Evolutionary conservation across 31 red algal species (phyloP).

Genomic region (Endocladia muricata): DNA sequence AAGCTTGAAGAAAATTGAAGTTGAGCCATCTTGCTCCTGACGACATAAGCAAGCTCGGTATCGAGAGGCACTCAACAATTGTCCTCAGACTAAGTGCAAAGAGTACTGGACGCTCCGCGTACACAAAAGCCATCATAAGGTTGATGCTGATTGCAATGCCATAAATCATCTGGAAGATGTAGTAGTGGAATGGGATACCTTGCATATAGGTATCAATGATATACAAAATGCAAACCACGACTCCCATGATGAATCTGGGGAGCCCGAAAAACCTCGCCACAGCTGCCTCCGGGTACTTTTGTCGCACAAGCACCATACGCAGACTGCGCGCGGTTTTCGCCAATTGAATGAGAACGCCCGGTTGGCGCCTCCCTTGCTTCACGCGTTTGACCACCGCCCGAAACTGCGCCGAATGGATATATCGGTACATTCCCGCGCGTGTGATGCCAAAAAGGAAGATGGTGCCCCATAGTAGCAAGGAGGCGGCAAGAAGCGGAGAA

Average conservation of each 20-base stretch:
- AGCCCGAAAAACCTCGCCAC: conserved; percentile 48
- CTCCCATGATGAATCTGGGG: conserved; percentile 40
- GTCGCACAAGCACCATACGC: conserved; percentile 31
- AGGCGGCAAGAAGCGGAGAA: neutral
- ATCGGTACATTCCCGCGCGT: conserved; percentile 27
- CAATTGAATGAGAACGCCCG: conserved; percentile 1
- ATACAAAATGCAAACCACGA: conserved; percentile 60
- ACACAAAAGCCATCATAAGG: conserved; percentile 45
- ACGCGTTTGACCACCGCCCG: conserved; percentile 22
- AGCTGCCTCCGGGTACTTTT: conserved; percentile 37
- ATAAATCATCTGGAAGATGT: conserved; percentile 51
- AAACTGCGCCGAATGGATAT: conserved; percentile 33
- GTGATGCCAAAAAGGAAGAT: conserved; percentile 23
- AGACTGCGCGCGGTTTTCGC: conserved; percentile 35
- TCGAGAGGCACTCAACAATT: conserved; percentile 65
- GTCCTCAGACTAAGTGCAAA: conserved; percentile 68
- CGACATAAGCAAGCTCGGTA: conserved; percentile 61
- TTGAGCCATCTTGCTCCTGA: conserved; percentile 62
- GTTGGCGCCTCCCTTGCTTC: conserved; percentile 13
- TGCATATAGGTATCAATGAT: conserved; percentile 62
- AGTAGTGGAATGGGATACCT: conserved; percentile 45
- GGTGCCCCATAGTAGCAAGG: conserved; percentile 27
- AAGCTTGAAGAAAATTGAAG: conserved; percentile 84
- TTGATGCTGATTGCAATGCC: conserved; percentile 48
- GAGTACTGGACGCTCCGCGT: conserved; percentile 56